Evolutionary conservation across 768 basidiomycete genomes (phyloP).

Genomic region (Leccinum longicurvipes): DNA sequence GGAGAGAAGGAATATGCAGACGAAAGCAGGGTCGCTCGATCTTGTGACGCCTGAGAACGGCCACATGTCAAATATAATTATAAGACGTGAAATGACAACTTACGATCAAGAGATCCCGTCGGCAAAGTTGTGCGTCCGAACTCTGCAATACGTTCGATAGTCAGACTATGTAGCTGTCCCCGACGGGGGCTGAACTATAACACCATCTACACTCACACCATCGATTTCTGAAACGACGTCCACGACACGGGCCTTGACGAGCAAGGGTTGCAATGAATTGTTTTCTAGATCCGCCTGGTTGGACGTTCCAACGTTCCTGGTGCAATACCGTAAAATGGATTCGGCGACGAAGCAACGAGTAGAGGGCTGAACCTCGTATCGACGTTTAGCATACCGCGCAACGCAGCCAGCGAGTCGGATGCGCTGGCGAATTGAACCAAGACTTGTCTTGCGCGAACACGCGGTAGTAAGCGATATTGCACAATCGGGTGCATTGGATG

Average conservation of each 20-base stretch:
- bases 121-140: conserved; percentile 22
- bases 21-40: conserved; percentile 38
- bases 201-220: conserved; percentile 27
- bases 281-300: conserved; percentile 35
- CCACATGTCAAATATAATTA: background rate
- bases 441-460: conserved; percentile 78
- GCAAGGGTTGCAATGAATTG: conserved; percentile 48
- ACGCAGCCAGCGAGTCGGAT: too few species aligned
- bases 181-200: too few species aligned
- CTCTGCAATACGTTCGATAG: too few species aligned
- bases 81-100: background rate
- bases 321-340: conserved; percentile 37
- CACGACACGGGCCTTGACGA: conserved; percentile 42
- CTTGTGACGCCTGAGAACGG: conserved; percentile 26
- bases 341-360: conserved; percentile 35
- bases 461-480: conserved; percentile 50
- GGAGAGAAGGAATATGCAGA: conserved; percentile 33
- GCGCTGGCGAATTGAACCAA: conserved; percentile 76
- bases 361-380: too few species aligned
- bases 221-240: conserved; percentile 54
- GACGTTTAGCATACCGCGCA: too few species aligned
- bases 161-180: too few species aligned
- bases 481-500: conserved; percentile 63
- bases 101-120: conserved; percentile 29
- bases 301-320: conserved; percentile 32